Evolutionary conservation across 2,329 filamentous ascomycete species (phyloP), one percentile per base, ranked within the genome.

Genomic region (Clonostachys chloroleuca): DNA sequence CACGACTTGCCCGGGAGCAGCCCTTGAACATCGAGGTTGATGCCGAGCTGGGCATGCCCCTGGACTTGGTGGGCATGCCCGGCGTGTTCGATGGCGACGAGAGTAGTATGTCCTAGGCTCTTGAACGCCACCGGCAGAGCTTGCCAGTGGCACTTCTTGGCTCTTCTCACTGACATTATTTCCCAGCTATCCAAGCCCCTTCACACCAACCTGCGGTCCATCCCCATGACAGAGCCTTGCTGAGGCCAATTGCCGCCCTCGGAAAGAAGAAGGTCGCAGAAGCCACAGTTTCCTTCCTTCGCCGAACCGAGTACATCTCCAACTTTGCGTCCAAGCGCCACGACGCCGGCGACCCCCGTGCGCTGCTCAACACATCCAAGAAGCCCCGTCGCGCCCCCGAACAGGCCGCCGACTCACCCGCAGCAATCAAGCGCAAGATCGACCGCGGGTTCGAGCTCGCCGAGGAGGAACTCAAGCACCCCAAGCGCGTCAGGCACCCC

Each of bases 1-100:
- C 92, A 42, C 84, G 90, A 53, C 75, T 99, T 56, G 90, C 89
- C 16, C 80, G 92, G 60, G 91, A 96, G 61, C 94, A 97, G 72
- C 89, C 92, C 45, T 76, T 96, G 43, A 97, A 96, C 62, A 94
- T 99, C 51, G 94, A 99, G 69, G 91, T 91, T 33, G 94, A 99
- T 80, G 94, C 92, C 9, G 94, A 99, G 73, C 80, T 97, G 57
- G 94, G 94, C 49, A 97, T 99, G 94, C 91, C 92, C 50, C 83
- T 99, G 62, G 92, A 97, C 65, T 72, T 99, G 56, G 87, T 97
- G 49, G 94, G 94, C 59, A 89, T 97, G 72, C 92, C 92, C 7
- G 91, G 92, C 33, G 85, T 97, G 48, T 96, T 97, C 61, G 86
- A 97, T 59, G 92, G 92, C 49, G 91, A 97, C 65, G 92, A 97